These are phyloP conservation scores for Platanthera zijinensis DNA, from an alignment of 106 monocot genomes.

Conservation along the genomic window DNA sequence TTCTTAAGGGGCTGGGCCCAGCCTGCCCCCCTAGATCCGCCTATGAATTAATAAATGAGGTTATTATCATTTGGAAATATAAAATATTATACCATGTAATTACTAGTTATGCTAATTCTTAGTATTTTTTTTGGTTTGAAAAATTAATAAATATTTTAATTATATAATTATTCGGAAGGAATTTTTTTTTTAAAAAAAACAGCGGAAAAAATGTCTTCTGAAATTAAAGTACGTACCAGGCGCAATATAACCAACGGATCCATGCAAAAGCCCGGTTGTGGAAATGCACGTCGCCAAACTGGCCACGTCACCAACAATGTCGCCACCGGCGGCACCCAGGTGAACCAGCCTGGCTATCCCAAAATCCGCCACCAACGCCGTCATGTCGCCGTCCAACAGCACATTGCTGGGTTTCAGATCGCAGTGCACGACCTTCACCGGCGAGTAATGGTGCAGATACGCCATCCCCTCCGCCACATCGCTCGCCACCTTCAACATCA, in stretches of 20 bases:
- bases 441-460: slow-evolving; percentile 82
- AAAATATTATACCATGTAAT: too few species aligned
- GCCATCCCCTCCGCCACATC: slow-evolving; percentile 81
- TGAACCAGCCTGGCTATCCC: slow-evolving; percentile 65
- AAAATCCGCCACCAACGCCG: slow-evolving; percentile 77
- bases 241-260: slow-evolving; percentile 84
- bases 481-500: slow-evolving; percentile 46
- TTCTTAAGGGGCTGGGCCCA: too few species aligned
- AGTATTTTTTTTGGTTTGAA: too few species aligned
- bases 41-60: too few species aligned
- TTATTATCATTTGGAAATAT: too few species aligned
- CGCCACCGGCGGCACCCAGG: slow-evolving; percentile 8
- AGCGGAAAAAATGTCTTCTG: too few species aligned
- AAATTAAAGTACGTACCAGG: slow-evolving; percentile 64
- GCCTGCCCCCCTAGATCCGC: too few species aligned
- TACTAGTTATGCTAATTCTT: too few species aligned
- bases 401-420: slow-evolving; percentile 98
- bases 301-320: not conserved
- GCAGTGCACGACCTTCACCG: slow-evolving; percentile 71
- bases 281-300: not conserved
- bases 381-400: slow-evolving; percentile 72
- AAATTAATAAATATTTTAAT: not conserved
- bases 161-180: not conserved
- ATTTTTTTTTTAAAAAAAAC: too few species aligned
- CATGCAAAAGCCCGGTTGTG: slow-evolving; percentile 33